These are phyloP conservation scores for Phanerodontia chrysosporium DNA, from an alignment of 768 basidiomycete species.

Conservation along the genomic window DNA sequence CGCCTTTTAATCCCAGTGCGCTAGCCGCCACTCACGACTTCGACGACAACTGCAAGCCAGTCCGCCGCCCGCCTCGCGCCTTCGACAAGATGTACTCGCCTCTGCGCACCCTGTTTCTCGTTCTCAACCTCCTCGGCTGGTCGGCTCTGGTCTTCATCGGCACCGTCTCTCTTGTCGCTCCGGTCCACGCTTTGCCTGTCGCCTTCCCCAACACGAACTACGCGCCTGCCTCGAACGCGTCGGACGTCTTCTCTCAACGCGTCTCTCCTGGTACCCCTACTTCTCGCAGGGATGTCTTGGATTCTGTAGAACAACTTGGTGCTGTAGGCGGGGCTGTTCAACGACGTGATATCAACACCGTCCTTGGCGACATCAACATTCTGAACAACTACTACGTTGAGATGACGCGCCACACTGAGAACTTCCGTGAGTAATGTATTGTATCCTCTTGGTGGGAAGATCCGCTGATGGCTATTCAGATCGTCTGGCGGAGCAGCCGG, in stretches of 20 bases:
- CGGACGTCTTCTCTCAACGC: background rate
- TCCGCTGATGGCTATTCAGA: background rate
- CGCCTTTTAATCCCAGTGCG: constrained; percentile 14
- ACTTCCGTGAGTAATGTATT: constrained; percentile 20
- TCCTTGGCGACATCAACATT: constrained; percentile 20
- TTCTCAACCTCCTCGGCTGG: constrained; percentile 36
- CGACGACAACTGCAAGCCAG: constrained; percentile 14
- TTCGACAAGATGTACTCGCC: constrained; percentile 29
- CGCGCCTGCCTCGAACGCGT: constrained; percentile 15
- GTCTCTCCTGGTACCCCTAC: background rate
- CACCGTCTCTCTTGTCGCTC: constrained; percentile 12
- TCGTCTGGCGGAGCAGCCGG: background rate
- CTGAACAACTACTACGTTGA: constrained; percentile 22
- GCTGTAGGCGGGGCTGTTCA: background rate
- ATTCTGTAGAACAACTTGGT: background rate
- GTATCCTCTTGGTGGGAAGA: background rate
- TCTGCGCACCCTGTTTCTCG: constrained; percentile 36
- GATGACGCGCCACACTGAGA: constrained; percentile 20
- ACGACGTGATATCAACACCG: constrained; percentile 11
- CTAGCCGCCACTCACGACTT: constrained; percentile 19
- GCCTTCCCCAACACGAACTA: constrained; percentile 21
- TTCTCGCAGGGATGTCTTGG: background rate
- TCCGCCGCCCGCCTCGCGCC: constrained; percentile 11
- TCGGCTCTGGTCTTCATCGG: constrained; percentile 18
- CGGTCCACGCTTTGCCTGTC: constrained; percentile 23